These are phyloP conservation scores for Fragaria ananassa DNA, from an alignment of 306 rosid genomes.

Conservation along the genomic window DNA sequence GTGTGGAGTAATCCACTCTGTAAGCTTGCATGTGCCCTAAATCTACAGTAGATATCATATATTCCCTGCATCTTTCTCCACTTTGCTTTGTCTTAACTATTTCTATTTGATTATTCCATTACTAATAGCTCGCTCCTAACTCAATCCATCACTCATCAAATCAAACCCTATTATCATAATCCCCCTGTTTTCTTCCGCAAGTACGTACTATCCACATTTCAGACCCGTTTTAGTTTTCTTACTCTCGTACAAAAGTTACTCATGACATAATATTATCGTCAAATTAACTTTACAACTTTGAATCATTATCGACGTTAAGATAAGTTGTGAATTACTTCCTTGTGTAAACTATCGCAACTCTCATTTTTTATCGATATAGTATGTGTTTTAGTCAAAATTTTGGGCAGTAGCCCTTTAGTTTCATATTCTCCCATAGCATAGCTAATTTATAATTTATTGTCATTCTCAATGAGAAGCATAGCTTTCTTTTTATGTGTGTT, in stretches of 20 bases:
- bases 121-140: neutral
- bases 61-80: slow-evolving; percentile 78
- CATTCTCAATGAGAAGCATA: neutral
- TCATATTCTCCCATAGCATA: neutral
- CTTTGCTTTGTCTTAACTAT: slow-evolving; percentile 48
- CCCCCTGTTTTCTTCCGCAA: neutral
- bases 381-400: neutral
- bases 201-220: neutral
- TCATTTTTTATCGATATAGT: too few relatives aligned
- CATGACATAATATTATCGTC: neutral
- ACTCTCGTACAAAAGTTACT: neutral
- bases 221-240: neutral
- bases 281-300: too few relatives aligned
- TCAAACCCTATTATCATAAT: neutral
- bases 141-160: neutral
- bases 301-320: too few relatives aligned
- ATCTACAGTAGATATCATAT: slow-evolving; percentile 72
- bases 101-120: neutral
- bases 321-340: too few relatives aligned
- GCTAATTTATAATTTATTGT: neutral
- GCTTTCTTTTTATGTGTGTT: neutral
- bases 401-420: neutral
- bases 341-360: too few relatives aligned
- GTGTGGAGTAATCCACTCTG: slow-evolving; percentile 44
- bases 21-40: slow-evolving; percentile 74